Evolutionary conservation across 1,284 basidiomycete species (phyloP), one percentile per base, ranked within the genome.

Genomic region (Neolentinus lepideus): DNA sequence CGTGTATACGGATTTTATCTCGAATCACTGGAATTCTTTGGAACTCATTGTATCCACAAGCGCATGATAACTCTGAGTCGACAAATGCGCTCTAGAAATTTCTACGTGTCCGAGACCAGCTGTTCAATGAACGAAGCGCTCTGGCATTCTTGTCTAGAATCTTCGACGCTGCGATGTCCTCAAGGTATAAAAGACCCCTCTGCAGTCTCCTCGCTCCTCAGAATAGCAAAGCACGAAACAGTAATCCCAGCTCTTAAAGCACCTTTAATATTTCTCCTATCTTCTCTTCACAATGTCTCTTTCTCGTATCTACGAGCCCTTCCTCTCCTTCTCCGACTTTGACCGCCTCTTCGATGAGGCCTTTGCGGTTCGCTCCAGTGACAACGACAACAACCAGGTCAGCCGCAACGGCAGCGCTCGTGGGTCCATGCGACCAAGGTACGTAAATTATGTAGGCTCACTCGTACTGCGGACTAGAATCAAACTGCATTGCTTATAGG

Each of bases 281-380:
- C 19, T n/a, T 43, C 38, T 43, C 38, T 43, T 43, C 38, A n/a
- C 47, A 26, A 50, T 26, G 27, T 50, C 27, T 50, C 47, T 29
- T 50, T 29, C 47, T 50, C 47, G 24, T 21, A n/a, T 29, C 21
- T 29, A 25, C 47, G 47, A 50, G 24, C 47, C 22, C 25, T 25
- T 50, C 47, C 25, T 29, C 22, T 50, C 27, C 24, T 50, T 29
- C 47, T 50, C 47, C 11, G 55, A 56, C 31, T 56, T 56, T 19
- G 55, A 56, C 33, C 35, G 38, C 22, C 55, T 52, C 33, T 56
- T 56, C 50, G 55, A 52, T 21, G 55, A 56, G 25, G 55, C 55
- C 21, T 56, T 56, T 31, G 35, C 24, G 21, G 55, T 35, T 14
- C 55, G 55, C 33, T 11, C 51, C 4, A 21, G 22, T 12, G 51